phyloP scores from a whole-genome alignment of 2,329 filamentous ascomycete species.

The Raffaelea ambrosiae region DNA sequence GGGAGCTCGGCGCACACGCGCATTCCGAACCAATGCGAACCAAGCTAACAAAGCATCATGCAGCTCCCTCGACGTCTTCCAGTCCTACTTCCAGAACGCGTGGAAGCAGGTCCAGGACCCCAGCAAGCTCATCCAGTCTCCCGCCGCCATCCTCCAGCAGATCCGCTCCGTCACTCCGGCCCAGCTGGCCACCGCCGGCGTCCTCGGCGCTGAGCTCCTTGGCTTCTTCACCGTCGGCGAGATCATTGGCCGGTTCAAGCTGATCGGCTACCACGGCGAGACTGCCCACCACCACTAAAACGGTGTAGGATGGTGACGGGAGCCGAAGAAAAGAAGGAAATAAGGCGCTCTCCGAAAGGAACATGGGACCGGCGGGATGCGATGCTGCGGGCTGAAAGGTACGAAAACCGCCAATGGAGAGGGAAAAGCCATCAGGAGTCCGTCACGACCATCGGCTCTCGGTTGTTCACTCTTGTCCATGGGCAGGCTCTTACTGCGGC shows the following conservation, averaged over 20 bases:
- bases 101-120: constrained; percentile 66
- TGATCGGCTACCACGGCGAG: constrained; percentile 83
- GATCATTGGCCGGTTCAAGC: constrained; percentile 92
- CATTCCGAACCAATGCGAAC: background rate
- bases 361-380: too few species aligned
- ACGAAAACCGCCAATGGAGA: too few species aligned
- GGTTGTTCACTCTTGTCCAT: too few species aligned
- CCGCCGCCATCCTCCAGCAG: constrained; percentile 26
- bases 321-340: background rate
- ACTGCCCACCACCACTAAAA: constrained; percentile 46
- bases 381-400: too few species aligned
- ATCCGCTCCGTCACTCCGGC: constrained; percentile 62
- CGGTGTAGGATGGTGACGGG: background rate
- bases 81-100: constrained; percentile 73
- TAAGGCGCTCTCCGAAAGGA: background rate
- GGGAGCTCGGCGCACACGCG: too few species aligned
- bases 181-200: constrained; percentile 64
- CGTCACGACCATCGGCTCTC: too few species aligned
- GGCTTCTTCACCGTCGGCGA: constrained; percentile 98
- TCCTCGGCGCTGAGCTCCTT: constrained; percentile 76
- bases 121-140: constrained; percentile 43
- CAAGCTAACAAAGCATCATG: background rate
- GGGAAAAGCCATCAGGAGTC: too few species aligned
- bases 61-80: constrained; percentile 74
- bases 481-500: too few species aligned